Conservation (phyloP, 1,284 basidiomycete species). For the Moniliophthora roreri region DNA sequence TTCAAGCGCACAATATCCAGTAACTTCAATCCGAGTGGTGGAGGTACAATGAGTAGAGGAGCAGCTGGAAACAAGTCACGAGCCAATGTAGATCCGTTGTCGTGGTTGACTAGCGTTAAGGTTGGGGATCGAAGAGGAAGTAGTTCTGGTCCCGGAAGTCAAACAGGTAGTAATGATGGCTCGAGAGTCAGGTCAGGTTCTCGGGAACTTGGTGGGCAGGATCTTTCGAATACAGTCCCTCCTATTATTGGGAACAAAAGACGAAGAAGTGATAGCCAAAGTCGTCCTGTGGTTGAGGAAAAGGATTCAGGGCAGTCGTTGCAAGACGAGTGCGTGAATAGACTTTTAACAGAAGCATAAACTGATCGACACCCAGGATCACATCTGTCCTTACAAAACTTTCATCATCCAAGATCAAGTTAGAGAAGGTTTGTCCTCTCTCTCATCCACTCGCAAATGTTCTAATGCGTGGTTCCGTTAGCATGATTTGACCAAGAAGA, state of each 20-base stretch:
- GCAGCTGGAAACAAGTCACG: constrained; percentile 44
- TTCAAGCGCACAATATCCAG: neutral
- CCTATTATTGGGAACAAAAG: constrained; percentile 15
- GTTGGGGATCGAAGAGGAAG: constrained; percentile 47
- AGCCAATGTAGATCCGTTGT: constrained; percentile 58
- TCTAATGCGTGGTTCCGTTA: constrained; percentile 29
- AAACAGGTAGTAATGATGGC: constrained; percentile 42
- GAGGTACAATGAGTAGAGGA: constrained; percentile 59
- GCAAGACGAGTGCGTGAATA: constrained; percentile 71
- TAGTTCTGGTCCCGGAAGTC: constrained; percentile 53
- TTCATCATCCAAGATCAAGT: constrained; percentile 70
- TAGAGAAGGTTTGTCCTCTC: constrained; percentile 70
- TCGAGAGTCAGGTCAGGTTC: constrained; percentile 35
- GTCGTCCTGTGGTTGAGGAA: constrained; percentile 32
- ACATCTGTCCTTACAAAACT: constrained; percentile 76
- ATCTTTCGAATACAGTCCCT: constrained; percentile 8
- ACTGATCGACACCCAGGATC: constrained; percentile 48
- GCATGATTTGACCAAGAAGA: constrained; percentile 79
- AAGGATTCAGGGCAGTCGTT: constrained; percentile 54
- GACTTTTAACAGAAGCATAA: neutral
- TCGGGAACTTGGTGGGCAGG: constrained; percentile 19
- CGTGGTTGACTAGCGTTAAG: constrained; percentile 73
- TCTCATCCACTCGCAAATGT: constrained; percentile 2
- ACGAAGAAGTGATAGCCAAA: constrained; percentile 44
- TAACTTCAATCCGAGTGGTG: neutral